These are phyloP conservation scores for Cicer bijugum DNA, from an alignment of 306 rosid species.

Conservation along the genomic window DNA sequence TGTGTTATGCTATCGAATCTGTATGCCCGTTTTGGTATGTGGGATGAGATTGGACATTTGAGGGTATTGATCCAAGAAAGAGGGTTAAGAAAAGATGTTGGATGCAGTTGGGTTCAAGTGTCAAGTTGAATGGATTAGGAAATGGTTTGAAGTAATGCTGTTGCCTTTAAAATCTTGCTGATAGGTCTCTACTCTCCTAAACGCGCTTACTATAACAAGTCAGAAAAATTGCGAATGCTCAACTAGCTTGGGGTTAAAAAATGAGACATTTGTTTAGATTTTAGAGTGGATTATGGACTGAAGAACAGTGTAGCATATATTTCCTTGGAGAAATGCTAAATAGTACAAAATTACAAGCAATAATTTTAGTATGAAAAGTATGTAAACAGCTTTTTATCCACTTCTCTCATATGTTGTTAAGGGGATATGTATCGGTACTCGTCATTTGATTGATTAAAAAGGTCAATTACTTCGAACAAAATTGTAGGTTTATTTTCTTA, in stretches of 20 bases:
- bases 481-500: background rate
- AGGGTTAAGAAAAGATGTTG: slow-evolving; percentile 67
- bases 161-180: background rate
- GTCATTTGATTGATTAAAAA: background rate
- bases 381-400: slow-evolving; percentile 4
- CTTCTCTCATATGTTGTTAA: background rate
- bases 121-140: slow-evolving; percentile 44
- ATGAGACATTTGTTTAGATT: background rate
- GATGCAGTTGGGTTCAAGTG: slow-evolving; percentile 73
- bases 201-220: background rate
- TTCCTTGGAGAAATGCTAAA: slow-evolving; percentile 1
- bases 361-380: background rate
- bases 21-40: slow-evolving; percentile 71
- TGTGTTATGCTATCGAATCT: slow-evolving; percentile 65
- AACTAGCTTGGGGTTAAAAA: background rate
- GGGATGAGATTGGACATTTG: slow-evolving; percentile 72
- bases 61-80: slow-evolving; percentile 57
- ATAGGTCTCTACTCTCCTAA: background rate
- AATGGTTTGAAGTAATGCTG: slow-evolving; percentile 21
- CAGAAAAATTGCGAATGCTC: slow-evolving; percentile 13
- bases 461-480: background rate
- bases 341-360: background rate
- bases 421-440: background rate
- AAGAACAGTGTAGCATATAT: background rate
- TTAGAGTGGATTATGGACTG: background rate